Evolutionary conservation across 2,329 filamentous ascomycete genomes (phyloP), one percentile per base, ranked within the genome.

Genomic region (Trichoderma oligosporum): DNA sequence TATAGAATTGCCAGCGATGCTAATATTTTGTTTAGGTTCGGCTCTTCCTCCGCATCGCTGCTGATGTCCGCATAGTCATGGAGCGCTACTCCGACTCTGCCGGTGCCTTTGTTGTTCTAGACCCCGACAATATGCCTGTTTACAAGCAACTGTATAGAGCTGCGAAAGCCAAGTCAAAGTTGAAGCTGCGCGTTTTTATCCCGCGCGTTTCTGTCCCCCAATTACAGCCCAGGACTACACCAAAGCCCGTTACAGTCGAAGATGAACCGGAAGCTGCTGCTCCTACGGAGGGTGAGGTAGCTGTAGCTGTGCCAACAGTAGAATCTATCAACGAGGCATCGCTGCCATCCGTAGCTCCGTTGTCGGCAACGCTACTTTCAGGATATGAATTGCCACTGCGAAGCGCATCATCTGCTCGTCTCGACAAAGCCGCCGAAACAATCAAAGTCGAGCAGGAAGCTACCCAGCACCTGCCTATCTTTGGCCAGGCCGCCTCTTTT

Each of bases 81-180:
- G 92, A 97, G 78, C 90, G 94, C 65, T 99, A 91, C 76, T 97
- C 94, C 63, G 94, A 99, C 74, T 97, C 91, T 63, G 89, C 91
- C 63, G 87, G 81, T 44, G 79, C 85, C 62, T 97, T 88, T 73
- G 83, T 97, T 63, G 79, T 82, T 42, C 86, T 99, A 60, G 88
- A 96, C 71, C 78, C 84, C 61, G 79, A 80, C 70, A 95, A 96
- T 68, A 75, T 82, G 7, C 80, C 89, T 44, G 89, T 96, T 67
- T 99, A 96, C 81, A 97, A 97, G 79, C 94, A 97, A 71, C 86
- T 99, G 39, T 93, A 94, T 71, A 88, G 94, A 67, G 94, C 94
- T 64, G 94, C 94, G 62, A 99, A 97, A 79, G 94, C 94, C 35
- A 99, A 99, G 81, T 85, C 92, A 63, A 99, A 97, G 85, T 86